phyloP scores from a whole-genome alignment of 2,329 filamentous ascomycete genomes.

The Aureobasidium leucospermi region DNA sequence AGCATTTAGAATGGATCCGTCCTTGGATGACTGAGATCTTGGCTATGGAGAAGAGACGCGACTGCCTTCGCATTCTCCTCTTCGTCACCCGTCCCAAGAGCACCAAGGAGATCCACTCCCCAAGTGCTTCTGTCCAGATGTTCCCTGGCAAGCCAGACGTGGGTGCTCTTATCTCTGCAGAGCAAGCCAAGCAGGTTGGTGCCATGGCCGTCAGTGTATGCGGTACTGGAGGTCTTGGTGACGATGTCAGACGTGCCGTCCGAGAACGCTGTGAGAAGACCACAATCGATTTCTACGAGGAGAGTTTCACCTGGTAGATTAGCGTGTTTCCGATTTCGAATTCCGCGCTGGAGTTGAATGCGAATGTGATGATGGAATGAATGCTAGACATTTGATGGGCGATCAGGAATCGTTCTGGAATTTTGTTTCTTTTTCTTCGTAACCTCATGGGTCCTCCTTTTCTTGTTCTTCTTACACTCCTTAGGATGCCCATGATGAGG shows the following conservation, averaged over 20 bases:
- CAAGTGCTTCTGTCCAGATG: slow-evolving; percentile 79
- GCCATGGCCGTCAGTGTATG: slow-evolving; percentile 84
- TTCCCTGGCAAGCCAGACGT: slow-evolving; percentile 84
- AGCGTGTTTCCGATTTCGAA: background rate
- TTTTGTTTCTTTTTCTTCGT: background rate
- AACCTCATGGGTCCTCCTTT: background rate
- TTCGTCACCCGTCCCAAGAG: slow-evolving; percentile 85
- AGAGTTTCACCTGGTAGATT: slow-evolving; percentile 60
- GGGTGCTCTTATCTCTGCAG: slow-evolving; percentile 67
- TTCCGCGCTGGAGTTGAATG: background rate
- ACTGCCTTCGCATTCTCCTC: slow-evolving; percentile 77
- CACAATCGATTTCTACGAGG: slow-evolving; percentile 71
- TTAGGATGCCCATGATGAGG: background rate
- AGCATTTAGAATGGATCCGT: slow-evolving; percentile 87
- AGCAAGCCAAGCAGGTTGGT: slow-evolving; percentile 73
- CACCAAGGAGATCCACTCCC: slow-evolving; percentile 70
- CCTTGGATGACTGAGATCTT: slow-evolving; percentile 87
- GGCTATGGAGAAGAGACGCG: slow-evolving; percentile 69
- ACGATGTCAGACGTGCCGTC: slow-evolving; percentile 65
- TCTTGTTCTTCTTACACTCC: slow-evolving; percentile 12
- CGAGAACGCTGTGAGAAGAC: slow-evolving; percentile 56
- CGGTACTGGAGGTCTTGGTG: slow-evolving; percentile 64
- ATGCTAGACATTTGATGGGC: slow-evolving; percentile 2
- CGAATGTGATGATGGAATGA: background rate
- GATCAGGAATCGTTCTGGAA: background rate